A percentile compares a stretch with the other conserved stretches of the same genome.
Evolutionary conservation across 75 land plant species (phyloP).

Genomic region (Pinus taeda): DNA sequence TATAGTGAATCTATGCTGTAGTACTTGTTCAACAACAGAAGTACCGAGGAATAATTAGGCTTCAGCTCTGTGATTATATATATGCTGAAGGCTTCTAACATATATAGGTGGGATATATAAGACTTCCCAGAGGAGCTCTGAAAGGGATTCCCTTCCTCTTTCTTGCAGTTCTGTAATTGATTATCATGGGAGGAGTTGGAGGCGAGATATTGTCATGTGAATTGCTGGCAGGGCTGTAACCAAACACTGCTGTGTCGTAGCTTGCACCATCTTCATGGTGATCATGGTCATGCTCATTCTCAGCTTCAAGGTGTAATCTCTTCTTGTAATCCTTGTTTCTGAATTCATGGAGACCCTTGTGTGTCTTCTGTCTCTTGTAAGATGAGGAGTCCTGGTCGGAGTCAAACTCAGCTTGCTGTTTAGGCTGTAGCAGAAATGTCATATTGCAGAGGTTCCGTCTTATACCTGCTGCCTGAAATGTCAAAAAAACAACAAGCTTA

Average conservation of each 20-base stretch:
- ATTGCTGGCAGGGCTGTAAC: conserved; percentile 7
- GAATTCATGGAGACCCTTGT: conserved; percentile 1
- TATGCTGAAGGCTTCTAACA: neutral
- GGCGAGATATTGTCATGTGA: conserved; percentile 13
- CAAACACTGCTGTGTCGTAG: neutral
- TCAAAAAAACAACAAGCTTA: neutral
- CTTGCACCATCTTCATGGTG: conserved; percentile 4
- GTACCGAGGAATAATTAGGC: neutral
- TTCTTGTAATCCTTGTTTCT: neutral
- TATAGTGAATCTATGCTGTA: no score
- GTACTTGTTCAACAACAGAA: no score
- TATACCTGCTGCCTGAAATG: conserved; percentile 5
- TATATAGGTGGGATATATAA: neutral
- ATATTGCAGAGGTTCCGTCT: conserved; percentile 6
- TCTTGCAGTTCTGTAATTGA: conserved; percentile 26
- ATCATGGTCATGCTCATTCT: neutral
- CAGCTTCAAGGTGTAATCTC: neutral
- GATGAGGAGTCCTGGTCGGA: conserved; percentile 9
- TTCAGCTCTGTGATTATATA: no score
- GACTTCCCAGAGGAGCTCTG: conserved; percentile 26
- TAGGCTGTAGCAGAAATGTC: conserved; percentile 7
- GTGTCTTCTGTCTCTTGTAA: conserved; percentile 6
- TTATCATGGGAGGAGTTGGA: conserved; percentile 28
- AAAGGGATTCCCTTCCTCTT: conserved; percentile 50
- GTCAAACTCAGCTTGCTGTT: conserved; percentile 10